Conservation (phyloP, 805 yeast genomes). For the Hanseniaspora pseudoguilliermondii region DNA sequence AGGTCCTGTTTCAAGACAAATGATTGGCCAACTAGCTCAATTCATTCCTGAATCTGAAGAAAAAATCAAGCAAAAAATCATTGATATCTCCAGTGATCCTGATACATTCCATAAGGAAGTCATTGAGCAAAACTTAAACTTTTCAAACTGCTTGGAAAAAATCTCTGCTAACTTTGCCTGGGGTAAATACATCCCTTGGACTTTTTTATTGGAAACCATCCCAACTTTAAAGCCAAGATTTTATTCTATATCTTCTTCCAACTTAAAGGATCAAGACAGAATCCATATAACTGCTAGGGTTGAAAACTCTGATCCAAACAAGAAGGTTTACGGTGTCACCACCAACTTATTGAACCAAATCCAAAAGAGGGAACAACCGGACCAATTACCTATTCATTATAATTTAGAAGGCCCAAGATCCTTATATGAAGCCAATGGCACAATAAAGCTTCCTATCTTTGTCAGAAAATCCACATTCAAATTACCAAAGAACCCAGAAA, state of each 20-base stretch:
- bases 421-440: conserved; percentile 25
- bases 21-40: conserved; percentile 54
- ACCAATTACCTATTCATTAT: conserved; percentile 42
- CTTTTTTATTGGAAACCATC: conserved; percentile 67
- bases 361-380: conserved; percentile 26
- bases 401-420: conserved; percentile 77
- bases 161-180: conserved; percentile 59
- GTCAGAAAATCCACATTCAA: conserved; percentile 91
- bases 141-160: conserved; percentile 57
- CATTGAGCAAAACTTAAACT: conserved; percentile 46
- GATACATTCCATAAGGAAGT: conserved; percentile 53
- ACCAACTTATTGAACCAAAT: conserved; percentile 73
- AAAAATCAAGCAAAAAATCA: conserved; percentile 30
- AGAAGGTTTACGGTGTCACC: conserved; percentile 57
- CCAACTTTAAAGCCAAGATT: conserved; percentile 84
- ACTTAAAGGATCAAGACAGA: conserved; percentile 57
- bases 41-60: conserved; percentile 61
- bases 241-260: conserved; percentile 89
- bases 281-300: conserved; percentile 87
- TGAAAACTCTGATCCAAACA: conserved; percentile 39
- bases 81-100: conserved; percentile 52
- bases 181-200: conserved; percentile 60
- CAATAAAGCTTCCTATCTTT: conserved; percentile 64
- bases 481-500: conserved; percentile 70
- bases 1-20: conserved; percentile 88